phyloP scores from a whole-genome alignment of 495 filamentous ascomycete species.

The Penicillium paradoxum region DNA sequence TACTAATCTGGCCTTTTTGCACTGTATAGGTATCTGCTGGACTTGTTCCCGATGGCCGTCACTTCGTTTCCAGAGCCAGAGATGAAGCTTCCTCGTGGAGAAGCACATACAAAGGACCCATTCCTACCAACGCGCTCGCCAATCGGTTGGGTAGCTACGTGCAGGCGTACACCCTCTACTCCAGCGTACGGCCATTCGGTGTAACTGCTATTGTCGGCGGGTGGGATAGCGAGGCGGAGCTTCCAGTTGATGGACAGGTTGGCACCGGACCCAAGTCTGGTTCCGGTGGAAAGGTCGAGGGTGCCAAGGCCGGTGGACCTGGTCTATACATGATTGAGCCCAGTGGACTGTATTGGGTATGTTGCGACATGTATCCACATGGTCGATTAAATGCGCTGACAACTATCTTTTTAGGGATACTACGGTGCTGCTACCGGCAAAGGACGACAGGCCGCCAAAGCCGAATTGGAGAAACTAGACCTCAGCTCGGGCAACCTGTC shows the following conservation, averaged over 20 bases:
- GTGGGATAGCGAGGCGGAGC: conserved; percentile 79
- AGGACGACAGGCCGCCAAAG: conserved; percentile 91
- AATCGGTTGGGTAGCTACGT: conserved; percentile 90
- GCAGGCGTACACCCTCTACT: conserved; percentile 96
- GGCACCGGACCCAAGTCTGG: conserved; percentile 71
- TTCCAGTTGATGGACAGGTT: conserved; percentile 80
- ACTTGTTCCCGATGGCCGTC: conserved; percentile 88
- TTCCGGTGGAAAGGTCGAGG: conserved; percentile 71
- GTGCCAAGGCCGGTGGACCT: conserved; percentile 76
- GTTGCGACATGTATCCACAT: conserved; percentile 4
- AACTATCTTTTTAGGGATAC: conserved; percentile 62
- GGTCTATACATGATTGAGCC: conserved; percentile 98
- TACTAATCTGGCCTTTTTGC: not conserved
- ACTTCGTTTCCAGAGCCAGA: conserved; percentile 89
- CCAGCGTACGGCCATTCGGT: conserved; percentile 90
- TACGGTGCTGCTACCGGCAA: conserved; percentile 97
- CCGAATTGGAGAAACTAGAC: conserved; percentile 95
- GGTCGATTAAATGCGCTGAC: conserved; percentile 11
- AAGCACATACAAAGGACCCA: conserved; percentile 82
- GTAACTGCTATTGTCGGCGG: conserved; percentile 92
- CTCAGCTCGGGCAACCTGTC: conserved; percentile 71
- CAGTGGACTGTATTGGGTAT: conserved; percentile 89
- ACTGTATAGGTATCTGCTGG: conserved; percentile 75
- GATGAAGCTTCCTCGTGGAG: conserved; percentile 91
- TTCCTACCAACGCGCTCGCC: conserved; percentile 78